Evolutionary conservation across 805 yeast genomes (phyloP), one percentile per base, ranked within the genome.

Genomic region (Dipodascus albidus): DNA sequence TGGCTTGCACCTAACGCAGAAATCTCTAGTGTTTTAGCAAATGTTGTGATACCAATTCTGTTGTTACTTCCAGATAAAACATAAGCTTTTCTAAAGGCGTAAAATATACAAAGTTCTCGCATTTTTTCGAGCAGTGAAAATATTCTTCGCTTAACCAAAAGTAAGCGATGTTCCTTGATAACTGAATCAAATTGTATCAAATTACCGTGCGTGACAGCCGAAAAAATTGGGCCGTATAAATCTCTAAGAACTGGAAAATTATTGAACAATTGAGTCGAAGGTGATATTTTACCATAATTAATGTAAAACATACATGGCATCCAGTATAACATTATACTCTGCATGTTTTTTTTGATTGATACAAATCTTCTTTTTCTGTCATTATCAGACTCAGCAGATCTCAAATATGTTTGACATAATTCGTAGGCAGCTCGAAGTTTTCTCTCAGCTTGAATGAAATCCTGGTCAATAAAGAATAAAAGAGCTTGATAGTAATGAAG

Each of bases 401-500:
- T 55, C 14, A 38, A n/a, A 17, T 38, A 38, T 14, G 20, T 38
- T 50, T 59, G 59, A 50, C 75, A 73, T 33, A 59, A 48, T 6
- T 52, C 52, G 55, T 78, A 67, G 0, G 93, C 89, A 47, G 69
- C 62, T 11, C 72, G 66, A 49, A 87, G 72, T 60, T 79, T 76
- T 14, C 65, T 66, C 54, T 76, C 77, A 2, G 84, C 83, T 14
- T 68, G 67, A 2, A 55, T 66, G 58, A 78, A 80, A 54, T 85
- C 82, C 23, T 79, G 79, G 53, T 83, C 85, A 60, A 84, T 82
- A 44, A 84, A 77, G 50, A 80, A 75, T 52, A 85, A 72, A 14
- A 82, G 73, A 1, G 90, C 87, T 62, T 81, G 74, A 67, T 81
- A 86, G 68, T 85, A 89, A 50, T 80, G 69, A 64, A 80, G 87